phyloP scores from a whole-genome alignment of 257 asterid species.

The Buddleja alternifolia region DNA sequence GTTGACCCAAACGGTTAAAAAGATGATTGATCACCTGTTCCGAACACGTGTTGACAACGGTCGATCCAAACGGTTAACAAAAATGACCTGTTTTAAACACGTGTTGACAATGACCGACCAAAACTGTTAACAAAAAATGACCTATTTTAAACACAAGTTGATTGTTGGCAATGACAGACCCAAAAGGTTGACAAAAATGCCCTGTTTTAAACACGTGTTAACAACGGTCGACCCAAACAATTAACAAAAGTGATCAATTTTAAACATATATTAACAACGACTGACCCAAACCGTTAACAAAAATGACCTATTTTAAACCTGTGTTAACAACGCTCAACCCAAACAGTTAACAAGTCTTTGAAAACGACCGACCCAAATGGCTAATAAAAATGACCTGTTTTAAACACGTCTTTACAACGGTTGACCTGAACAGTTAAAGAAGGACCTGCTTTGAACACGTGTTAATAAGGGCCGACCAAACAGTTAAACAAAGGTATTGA shows the following conservation, averaged over 20 bases:
- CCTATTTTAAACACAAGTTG: too few species aligned
- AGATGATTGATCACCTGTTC: too few species aligned
- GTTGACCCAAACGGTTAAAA: too few species aligned
- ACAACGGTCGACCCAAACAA: slow-evolving; percentile 7
- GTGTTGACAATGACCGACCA: not conserved
- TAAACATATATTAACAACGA: too few species aligned
- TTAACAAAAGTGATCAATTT: not conserved
- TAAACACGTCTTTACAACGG: not conserved
- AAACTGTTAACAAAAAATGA: not conserved
- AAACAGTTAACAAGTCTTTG: too few species aligned
- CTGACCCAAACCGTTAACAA: not conserved
- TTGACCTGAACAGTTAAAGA: not conserved
- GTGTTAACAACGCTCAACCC: not conserved
- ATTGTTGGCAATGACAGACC: too few species aligned
- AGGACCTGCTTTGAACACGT: not conserved
- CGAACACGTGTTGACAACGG: not conserved
- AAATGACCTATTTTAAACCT: not conserved
- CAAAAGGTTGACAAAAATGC: not conserved
- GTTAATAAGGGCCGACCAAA: not conserved
- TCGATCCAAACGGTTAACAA: not conserved
- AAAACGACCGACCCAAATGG: too few species aligned
- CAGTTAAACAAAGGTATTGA: not conserved
- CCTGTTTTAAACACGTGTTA: not conserved
- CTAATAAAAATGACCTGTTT: not conserved
- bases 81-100: too few species aligned